Percentiles rank a stretch among this genome's conserved stretches.
Conservation (phyloP, 2,329 filamentous ascomycete genomes). For the Rutstroemia sp. region DNA sequence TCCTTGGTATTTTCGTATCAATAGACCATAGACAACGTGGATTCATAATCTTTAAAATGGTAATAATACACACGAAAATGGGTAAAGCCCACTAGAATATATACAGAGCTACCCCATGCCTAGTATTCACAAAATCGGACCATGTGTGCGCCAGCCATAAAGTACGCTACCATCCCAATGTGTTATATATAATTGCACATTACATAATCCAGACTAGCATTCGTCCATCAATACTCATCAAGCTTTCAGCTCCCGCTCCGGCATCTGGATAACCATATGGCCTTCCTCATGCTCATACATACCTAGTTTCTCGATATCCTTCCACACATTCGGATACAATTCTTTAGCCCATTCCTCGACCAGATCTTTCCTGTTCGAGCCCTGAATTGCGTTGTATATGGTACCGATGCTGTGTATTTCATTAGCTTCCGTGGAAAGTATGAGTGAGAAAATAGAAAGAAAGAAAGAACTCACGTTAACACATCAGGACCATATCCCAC, state of each 20-base stretch:
- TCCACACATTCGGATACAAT: conserved; percentile 63
- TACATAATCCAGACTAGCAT: too few relatives aligned
- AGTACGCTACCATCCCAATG: too few relatives aligned
- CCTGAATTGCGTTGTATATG: conserved; percentile 67
- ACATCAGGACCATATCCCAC: conserved; percentile 61
- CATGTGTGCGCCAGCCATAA: too few relatives aligned
- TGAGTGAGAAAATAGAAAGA: conserved; percentile 1
- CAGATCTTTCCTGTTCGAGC: conserved; percentile 54
- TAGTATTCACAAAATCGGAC: too few relatives aligned
- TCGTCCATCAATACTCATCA: conserved; percentile 3
- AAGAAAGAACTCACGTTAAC: conserved; percentile 54
- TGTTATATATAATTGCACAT: too few relatives aligned
- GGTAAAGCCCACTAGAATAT: too few relatives aligned
- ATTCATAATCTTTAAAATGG: too few relatives aligned
- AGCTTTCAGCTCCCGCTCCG: conserved; percentile 19
- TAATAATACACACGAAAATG: too few relatives aligned
- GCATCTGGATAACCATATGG: conserved; percentile 24
- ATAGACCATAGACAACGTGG: too few relatives aligned
- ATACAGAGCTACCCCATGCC: too few relatives aligned
- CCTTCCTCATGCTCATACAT: conserved; percentile 23
- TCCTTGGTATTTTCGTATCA: too few relatives aligned
- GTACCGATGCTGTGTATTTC: conserved; percentile 53
- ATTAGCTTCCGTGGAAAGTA: conserved; percentile 1
- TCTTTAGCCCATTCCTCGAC: conserved; percentile 69
- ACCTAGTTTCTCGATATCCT: conserved; percentile 40